Evolutionary conservation across 768 basidiomycete genomes (phyloP).

Genomic region (Hemileccinum impolitum): DNA sequence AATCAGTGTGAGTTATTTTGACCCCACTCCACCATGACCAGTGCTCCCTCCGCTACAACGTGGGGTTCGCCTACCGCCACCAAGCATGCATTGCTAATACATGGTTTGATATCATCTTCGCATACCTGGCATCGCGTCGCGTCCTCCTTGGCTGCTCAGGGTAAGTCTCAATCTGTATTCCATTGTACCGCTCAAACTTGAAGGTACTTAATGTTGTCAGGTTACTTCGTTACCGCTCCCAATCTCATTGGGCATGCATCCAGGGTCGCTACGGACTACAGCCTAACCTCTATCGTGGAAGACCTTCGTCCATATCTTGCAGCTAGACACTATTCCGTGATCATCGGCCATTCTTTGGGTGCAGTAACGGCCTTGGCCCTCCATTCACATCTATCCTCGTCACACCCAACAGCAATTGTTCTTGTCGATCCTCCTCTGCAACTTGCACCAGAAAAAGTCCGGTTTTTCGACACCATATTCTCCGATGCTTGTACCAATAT

Average conservation of each 20-base stretch:
- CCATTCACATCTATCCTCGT: constrained; percentile 2
- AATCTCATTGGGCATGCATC: constrained; percentile 17
- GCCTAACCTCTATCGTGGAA: constrained; percentile 7
- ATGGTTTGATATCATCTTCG: constrained; percentile 21
- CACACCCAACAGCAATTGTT: constrained; percentile 12
- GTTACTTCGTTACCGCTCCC: constrained; percentile 22
- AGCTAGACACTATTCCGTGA: constrained; percentile 4
- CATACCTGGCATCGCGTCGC: constrained; percentile 20
- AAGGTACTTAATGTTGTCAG: neutral
- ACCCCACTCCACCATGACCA: constrained; percentile 10
- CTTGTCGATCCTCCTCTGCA: constrained; percentile 20
- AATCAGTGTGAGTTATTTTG: neutral
- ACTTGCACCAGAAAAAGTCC: neutral
- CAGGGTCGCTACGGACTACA: constrained; percentile 13
- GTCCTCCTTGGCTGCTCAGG: constrained; percentile 12
- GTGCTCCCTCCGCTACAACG: constrained; percentile 12
- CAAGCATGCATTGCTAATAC: constrained; percentile 25
- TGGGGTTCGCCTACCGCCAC: constrained; percentile 22
- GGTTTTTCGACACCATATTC: neutral
- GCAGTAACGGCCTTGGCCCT: constrained; percentile 3
- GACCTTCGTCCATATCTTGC: constrained; percentile 21
- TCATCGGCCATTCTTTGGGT: constrained; percentile 24
- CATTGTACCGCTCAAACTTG: too few species aligned
- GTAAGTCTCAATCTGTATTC: constrained; percentile 1
- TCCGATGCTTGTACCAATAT: neutral